phyloP scores from a whole-genome alignment of 1,284 basidiomycete genomes.

The Ceratobasidium sp. region DNA sequence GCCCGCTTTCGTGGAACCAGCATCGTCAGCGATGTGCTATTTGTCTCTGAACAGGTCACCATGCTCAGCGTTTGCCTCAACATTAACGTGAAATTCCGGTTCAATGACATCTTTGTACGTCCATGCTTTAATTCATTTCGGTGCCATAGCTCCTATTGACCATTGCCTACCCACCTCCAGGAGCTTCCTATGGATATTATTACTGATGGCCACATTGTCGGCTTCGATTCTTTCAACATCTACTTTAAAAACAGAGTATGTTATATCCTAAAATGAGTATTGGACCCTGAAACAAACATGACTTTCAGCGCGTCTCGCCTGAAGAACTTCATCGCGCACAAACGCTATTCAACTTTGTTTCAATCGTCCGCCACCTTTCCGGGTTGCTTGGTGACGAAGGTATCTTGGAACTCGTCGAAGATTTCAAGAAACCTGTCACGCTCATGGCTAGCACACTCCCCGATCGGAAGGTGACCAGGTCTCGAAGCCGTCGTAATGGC shows the following conservation, averaged over 20 bases:
- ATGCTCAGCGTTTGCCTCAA: background rate
- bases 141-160: background rate
- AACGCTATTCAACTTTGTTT: slow-evolving; percentile 25
- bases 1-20: background rate
- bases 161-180: background rate
- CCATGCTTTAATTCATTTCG: background rate
- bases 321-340: slow-evolving; percentile 18
- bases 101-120: slow-evolving; percentile 21
- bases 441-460: background rate
- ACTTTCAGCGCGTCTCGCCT: background rate
- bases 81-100: slow-evolving; percentile 16
- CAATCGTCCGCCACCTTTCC: slow-evolving; percentile 7
- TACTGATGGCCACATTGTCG: slow-evolving; percentile 19
- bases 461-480: background rate
- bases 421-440: slow-evolving; percentile 13
- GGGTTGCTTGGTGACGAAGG: background rate
- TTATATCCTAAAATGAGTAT: background rate
- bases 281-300: background rate
- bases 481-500: background rate
- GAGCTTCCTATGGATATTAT: slow-evolving; percentile 18
- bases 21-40: background rate
- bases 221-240: background rate
- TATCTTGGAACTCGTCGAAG: slow-evolving; percentile 9
- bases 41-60: slow-evolving; percentile 11
- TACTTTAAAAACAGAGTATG: slow-evolving; percentile 26